A percentile compares a stretch with the other conserved stretches of the same genome.
Conservation (phyloP, 192 early-diverging fungal genomes). For the Entomortierella chlamydospora region DNA sequence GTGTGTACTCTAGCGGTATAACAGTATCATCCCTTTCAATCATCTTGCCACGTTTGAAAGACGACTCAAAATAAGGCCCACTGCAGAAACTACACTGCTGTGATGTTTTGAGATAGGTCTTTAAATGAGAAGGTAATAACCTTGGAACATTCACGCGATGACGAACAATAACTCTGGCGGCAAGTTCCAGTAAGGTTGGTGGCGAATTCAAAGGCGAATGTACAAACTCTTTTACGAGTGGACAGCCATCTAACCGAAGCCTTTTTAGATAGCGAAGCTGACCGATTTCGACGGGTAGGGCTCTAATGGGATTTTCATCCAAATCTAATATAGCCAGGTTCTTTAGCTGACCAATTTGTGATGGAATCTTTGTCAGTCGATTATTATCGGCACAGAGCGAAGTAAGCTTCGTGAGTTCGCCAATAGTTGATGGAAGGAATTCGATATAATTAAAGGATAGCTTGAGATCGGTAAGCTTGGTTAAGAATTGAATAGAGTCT, state of each 20-base stretch:
- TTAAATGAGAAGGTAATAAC: conserved; percentile 56
- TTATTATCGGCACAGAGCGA: conserved; percentile 71
- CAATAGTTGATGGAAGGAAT: conserved; percentile 69
- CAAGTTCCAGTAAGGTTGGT: conserved; percentile 80
- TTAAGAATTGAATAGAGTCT: conserved; percentile 72
- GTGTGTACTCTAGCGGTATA: conserved; percentile 74
- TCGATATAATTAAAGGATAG: conserved; percentile 71
- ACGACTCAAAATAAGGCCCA: conserved; percentile 82
- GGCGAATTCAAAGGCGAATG: conserved; percentile 54
- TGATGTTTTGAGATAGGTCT: conserved; percentile 69
- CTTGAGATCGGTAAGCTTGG: conserved; percentile 73
- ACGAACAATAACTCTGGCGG: conserved; percentile 78
- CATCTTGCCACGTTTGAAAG: conserved; percentile 65
- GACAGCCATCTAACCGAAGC: conserved; percentile 66
- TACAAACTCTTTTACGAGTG: conserved; percentile 55
- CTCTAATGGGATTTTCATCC: conserved; percentile 69
- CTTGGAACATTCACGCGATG: conserved; percentile 61
- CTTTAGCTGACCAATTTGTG: conserved; percentile 70
- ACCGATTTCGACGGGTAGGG: conserved; percentile 77
- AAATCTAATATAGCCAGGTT: conserved; percentile 72
- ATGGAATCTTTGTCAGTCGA: conserved; percentile 65
- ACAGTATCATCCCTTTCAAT: conserved; percentile 66
- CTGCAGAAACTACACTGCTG: conserved; percentile 78
- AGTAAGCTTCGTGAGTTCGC: conserved; percentile 71
- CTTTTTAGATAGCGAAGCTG: conserved; percentile 73